phyloP scores from a whole-genome alignment of 75 land plant species.

The Ceratopteris richardii region DNA sequence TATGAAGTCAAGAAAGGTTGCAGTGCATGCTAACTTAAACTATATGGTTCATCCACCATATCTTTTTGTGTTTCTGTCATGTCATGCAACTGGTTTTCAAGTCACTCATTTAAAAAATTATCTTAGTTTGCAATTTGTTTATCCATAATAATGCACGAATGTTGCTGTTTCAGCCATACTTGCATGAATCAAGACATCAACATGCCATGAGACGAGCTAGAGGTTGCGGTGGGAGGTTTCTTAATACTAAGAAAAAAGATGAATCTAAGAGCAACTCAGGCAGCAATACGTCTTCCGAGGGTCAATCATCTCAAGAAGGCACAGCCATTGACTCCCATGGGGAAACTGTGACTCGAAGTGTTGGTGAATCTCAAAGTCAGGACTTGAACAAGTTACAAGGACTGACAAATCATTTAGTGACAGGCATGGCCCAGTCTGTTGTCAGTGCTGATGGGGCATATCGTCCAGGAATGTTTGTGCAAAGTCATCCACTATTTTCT shows the following conservation, averaged over 20 bases:
- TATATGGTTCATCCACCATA: no score
- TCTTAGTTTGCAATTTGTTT: not conserved
- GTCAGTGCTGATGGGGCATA: not conserved
- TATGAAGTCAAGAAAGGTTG: constrained; percentile 50
- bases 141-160: not conserved
- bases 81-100: not conserved
- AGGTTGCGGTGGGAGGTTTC: constrained; percentile 58
- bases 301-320: constrained; percentile 4
- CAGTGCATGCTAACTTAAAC: no score
- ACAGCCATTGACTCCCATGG: not conserved
- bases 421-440: not conserved
- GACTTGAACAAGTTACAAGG: not conserved
- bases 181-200: constrained; percentile 60
- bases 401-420: not conserved
- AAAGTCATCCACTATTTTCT: not conserved
- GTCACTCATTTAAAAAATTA: not conserved
- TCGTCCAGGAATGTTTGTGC: not conserved
- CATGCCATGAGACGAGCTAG: constrained; percentile 56
- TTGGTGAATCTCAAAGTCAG: not conserved
- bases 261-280: not conserved
- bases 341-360: not conserved
- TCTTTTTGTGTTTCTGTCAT: not conserved
- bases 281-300: not conserved
- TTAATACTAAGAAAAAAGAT: constrained; percentile 48
- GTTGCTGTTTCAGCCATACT: constrained; percentile 46